A percentile compares a stretch with the other conserved stretches of the same genome.
phyloP scores from a whole-genome alignment of 306 rosid genomes.

The Vigna nakashimae region DNA sequence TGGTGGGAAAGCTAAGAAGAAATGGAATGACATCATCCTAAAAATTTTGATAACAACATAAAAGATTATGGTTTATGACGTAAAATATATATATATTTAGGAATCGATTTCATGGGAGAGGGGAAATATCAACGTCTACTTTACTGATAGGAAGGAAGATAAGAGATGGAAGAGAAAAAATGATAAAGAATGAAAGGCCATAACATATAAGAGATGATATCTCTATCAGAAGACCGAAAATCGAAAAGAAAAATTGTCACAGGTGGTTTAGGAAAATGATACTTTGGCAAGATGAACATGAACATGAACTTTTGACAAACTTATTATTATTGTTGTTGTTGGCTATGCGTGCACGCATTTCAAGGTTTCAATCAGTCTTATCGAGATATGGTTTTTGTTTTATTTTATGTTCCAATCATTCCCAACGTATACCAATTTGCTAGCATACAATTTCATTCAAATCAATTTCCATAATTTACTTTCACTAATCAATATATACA shows the following conservation, averaged over 20 bases:
- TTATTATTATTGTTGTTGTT: constrained; percentile 6
- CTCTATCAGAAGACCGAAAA: neutral
- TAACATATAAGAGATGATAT: neutral
- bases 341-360: constrained; percentile 64
- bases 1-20: neutral
- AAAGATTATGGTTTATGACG: constrained; percentile 2
- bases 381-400: constrained; percentile 46
- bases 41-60: neutral
- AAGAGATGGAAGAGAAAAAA: neutral
- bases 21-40: neutral
- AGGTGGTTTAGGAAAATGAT: constrained; percentile 25
- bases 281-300: constrained; percentile 22
- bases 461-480: too few relatives aligned
- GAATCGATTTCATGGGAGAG: neutral
- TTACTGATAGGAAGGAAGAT: neutral
- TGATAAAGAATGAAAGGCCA: neutral
- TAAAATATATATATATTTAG: neutral
- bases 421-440: constrained; percentile 4
- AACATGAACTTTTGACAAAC: neutral
- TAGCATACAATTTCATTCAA: neutral
- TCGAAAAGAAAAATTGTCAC: neutral
- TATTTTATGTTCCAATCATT: constrained; percentile 43
- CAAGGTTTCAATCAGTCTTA: constrained; percentile 43
- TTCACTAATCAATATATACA: too few relatives aligned
- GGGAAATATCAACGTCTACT: neutral